Conservation (phyloP, 139 green algal species). For the Dunaliella primolecta region DNA sequence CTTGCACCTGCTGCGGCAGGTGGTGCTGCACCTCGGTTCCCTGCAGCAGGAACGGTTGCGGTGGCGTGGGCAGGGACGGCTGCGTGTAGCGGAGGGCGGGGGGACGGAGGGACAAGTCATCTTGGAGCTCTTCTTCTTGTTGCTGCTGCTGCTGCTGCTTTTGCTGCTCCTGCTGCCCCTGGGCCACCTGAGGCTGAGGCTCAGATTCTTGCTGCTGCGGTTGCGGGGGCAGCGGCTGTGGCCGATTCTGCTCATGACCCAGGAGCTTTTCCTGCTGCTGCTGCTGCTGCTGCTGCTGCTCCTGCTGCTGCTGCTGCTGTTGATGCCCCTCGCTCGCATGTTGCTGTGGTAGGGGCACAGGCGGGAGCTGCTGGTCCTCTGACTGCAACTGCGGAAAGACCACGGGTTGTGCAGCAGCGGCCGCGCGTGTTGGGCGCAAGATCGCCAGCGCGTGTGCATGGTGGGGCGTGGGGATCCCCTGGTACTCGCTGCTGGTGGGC, state of each 20-base stretch:
- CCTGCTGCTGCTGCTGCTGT: not conserved
- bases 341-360: not conserved
- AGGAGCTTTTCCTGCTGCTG: too few species aligned
- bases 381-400: not conserved
- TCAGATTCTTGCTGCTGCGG: not conserved
- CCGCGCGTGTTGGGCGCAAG: not conserved
- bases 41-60: not conserved
- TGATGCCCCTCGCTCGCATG: not conserved
- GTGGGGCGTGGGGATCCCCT: not conserved
- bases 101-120: not conserved
- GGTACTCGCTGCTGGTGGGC: not conserved
- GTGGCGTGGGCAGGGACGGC: not conserved
- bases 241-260: too few species aligned
- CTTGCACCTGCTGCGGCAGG: not conserved
- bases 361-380: not conserved
- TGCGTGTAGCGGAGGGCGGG: not conserved
- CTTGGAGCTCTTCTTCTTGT: not conserved
- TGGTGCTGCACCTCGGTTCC: not conserved
- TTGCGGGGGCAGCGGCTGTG: not conserved
- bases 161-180: not conserved
- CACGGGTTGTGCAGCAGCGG: not conserved
- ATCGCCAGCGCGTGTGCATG: not conserved
- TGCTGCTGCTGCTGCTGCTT: not conserved
- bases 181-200: not conserved
- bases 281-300: slow-evolving; percentile 10